phyloP scores from a whole-genome alignment of 352 stramenopile genomes.

The Phytopythium oedochilum region DNA sequence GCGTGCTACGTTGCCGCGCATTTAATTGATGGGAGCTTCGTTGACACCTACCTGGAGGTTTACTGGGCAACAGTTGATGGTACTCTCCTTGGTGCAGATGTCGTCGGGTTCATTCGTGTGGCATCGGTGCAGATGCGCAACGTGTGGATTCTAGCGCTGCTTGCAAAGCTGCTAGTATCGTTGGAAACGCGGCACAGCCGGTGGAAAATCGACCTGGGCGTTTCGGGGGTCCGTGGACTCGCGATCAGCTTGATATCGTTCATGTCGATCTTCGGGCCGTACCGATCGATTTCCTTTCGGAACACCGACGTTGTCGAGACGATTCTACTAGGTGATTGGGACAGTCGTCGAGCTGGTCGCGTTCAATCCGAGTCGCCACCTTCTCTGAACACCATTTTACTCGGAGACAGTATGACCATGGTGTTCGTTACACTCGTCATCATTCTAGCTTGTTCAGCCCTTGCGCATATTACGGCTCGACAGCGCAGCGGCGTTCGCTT shows the following conservation, averaged over 20 bases:
- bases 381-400: neutral
- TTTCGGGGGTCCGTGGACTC: slow-evolving; percentile 10
- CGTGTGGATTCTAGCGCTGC: slow-evolving; percentile 21
- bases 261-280: slow-evolving; percentile 18
- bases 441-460: neutral
- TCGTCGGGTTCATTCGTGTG: slow-evolving; percentile 9
- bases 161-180: slow-evolving; percentile 12
- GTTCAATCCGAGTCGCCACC: neutral
- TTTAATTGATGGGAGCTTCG: slow-evolving; percentile 20
- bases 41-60: slow-evolving; percentile 15
- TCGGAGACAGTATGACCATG: neutral
- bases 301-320: slow-evolving; percentile 6
- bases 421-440: neutral
- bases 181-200: slow-evolving; percentile 7
- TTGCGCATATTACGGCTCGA: neutral
- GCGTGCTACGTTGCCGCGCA: slow-evolving; percentile 21
- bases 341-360: neutral
- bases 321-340: neutral
- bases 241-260: slow-evolving; percentile 16
- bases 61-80: slow-evolving; percentile 15
- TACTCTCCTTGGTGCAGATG: neutral
- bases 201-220: slow-evolving; percentile 4
- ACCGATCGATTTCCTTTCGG: slow-evolving; percentile 11
- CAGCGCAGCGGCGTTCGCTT: neutral
- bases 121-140: slow-evolving; percentile 27